Percentiles rank a stretch among this genome's conserved stretches.
These are phyloP conservation scores for Salix exigua DNA, from an alignment of 345 rosid species.

Conservation along the genomic window DNA sequence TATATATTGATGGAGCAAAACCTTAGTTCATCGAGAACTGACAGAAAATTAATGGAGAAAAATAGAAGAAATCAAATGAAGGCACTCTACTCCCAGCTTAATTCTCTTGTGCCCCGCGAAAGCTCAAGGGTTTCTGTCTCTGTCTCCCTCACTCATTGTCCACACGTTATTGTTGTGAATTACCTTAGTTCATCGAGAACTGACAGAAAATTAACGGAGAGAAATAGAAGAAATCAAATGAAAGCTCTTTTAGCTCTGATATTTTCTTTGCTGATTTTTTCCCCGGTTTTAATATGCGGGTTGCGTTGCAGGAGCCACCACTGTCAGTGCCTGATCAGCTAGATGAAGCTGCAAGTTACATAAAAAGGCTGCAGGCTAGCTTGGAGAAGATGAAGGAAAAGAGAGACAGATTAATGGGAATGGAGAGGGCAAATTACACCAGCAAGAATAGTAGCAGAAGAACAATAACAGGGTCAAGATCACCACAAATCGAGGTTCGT, in stretches of 20 bases:
- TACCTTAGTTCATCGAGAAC: no score
- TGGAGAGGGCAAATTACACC: neutral
- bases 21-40: conserved; percentile 42
- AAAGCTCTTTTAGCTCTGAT: neutral
- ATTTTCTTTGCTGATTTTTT: neutral
- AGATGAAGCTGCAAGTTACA: conserved; percentile 50
- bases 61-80: conserved; percentile 70
- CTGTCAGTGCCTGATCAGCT: conserved; percentile 52
- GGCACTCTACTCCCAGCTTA: conserved; percentile 45
- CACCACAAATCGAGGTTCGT: conserved; percentile 34
- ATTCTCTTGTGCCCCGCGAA: conserved; percentile 46
- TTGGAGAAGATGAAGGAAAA: conserved; percentile 53
- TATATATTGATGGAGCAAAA: conserved; percentile 30
- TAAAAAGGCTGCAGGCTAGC: conserved; percentile 47
- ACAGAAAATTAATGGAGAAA: conserved; percentile 52
- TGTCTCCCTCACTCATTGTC: neutral
- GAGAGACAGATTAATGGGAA: conserved; percentile 35
- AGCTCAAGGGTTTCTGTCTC: conserved; percentile 26
- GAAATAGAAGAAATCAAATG: neutral
- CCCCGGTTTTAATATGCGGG: neutral
- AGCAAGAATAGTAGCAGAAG: neutral
- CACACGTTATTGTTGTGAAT: neutral
- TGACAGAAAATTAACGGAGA: no score
- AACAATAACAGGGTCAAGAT: conserved; percentile 2
- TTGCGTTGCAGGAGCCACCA: conserved; percentile 27